Evolutionary conservation across 2,329 filamentous ascomycete species (phyloP).

Genomic region (Exophiala lecanii-corni): DNA sequence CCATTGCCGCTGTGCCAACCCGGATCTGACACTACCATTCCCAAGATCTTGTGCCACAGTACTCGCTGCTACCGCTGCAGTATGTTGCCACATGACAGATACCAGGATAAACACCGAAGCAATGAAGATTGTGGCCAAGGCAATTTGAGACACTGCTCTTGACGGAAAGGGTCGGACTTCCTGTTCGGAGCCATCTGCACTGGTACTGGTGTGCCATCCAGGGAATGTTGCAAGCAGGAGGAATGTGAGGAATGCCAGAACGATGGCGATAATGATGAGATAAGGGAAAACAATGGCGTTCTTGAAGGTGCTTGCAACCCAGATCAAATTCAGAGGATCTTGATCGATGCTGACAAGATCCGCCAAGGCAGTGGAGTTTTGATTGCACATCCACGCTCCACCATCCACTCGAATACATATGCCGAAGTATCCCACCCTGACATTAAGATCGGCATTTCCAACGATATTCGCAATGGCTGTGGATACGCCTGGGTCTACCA

Average conservation of each 20-base stretch:
- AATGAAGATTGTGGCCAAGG: conserved; percentile 84
- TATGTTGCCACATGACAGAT: conserved; percentile 64
- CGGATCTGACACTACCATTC: conserved; percentile 80
- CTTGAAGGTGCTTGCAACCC: conserved; percentile 95
- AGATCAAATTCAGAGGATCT: conserved; percentile 94
- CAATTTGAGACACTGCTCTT: conserved; percentile 84
- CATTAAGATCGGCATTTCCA: conserved; percentile 74
- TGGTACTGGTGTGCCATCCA: conserved; percentile 90
- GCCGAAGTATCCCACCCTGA: conserved; percentile 94
- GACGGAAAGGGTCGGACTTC: conserved; percentile 94
- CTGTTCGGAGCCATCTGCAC: conserved; percentile 73
- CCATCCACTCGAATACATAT: conserved; percentile 92
- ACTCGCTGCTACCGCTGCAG: conserved; percentile 89
- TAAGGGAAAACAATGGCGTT: conserved; percentile 98
- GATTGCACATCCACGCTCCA: conserved; percentile 89
- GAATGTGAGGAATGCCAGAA: conserved; percentile 94
- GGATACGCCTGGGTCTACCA: conserved; percentile 85
- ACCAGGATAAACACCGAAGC: conserved; percentile 62
- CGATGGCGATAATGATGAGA: conserved; percentile 92
- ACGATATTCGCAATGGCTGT: conserved; percentile 87
- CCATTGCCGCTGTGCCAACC: conserved; percentile 95
- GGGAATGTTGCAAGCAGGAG: conserved; percentile 94
- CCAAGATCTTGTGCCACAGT: conserved; percentile 90
- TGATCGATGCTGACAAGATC: conserved; percentile 85
- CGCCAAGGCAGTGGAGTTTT: conserved; percentile 90